A percentile compares a stretch with the other conserved stretches of the same genome.
These are phyloP conservation scores for Klebsormidium nitens DNA, from an alignment of 139 green algal genomes.

Conservation along the genomic window DNA sequence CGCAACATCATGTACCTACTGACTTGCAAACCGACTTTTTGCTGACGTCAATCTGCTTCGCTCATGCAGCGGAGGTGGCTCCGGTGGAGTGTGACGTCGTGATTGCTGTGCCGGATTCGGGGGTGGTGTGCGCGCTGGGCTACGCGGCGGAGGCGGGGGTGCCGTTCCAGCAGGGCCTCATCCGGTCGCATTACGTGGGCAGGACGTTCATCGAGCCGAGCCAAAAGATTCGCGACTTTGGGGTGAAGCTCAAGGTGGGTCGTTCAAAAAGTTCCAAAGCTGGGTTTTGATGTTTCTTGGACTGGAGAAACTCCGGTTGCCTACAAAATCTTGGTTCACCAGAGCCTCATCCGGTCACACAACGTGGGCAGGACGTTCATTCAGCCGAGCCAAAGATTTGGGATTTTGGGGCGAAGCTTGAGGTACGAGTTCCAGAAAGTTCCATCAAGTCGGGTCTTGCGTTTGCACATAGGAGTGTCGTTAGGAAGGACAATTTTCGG, in stretches of 20 bases:
- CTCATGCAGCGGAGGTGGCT: slow-evolving; percentile 11
- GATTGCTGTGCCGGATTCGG: slow-evolving; percentile 39
- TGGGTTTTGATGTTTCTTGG: no score
- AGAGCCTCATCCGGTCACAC: slow-evolving; percentile 89
- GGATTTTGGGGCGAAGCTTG: slow-evolving; percentile 76
- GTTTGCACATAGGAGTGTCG: no score
- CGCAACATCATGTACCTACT: no score
- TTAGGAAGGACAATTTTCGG: no score
- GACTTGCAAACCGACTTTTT: no score
- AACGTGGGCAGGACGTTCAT: slow-evolving; percentile 99
- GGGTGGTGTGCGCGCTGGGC: slow-evolving; percentile 37
- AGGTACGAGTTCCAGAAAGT: no score
- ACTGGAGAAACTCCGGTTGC: no score
- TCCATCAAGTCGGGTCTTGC: no score
- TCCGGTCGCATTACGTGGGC: slow-evolving; percentile 93
- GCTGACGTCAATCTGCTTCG: no score
- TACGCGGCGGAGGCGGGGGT: slow-evolving; percentile 48
- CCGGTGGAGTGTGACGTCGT: slow-evolving; percentile 41
- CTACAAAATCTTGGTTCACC: no score
- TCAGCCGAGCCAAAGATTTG: slow-evolving; percentile 91
- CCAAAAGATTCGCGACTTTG: slow-evolving; percentile 82
- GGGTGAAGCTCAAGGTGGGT: slow-evolving; percentile 54
- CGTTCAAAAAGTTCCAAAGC: no score
- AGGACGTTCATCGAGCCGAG: slow-evolving; percentile 99
- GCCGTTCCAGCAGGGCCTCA: slow-evolving; percentile 92